These are phyloP conservation scores for Melastoma candidum DNA, from an alignment of 441 rosid species.

Conservation along the genomic window DNA sequence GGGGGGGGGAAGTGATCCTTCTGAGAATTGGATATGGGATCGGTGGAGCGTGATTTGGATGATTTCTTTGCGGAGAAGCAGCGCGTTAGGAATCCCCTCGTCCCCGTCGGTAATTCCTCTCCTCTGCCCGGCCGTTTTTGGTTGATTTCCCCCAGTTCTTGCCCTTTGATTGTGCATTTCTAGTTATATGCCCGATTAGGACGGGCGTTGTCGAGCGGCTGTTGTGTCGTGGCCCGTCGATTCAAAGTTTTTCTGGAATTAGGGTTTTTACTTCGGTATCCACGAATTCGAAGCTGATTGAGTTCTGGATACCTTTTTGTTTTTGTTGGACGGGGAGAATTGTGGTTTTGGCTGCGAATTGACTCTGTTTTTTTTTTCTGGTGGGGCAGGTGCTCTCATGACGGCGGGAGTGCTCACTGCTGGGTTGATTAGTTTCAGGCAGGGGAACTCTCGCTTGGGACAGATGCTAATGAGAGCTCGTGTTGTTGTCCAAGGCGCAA, in stretches of 20 bases:
- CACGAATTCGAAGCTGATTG: no score
- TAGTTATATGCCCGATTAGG: neutral
- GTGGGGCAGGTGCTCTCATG: constrained; percentile 60
- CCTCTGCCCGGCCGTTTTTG: neutral
- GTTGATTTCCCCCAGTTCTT: neutral
- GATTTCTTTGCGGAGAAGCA: constrained; percentile 61
- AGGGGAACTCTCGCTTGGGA: constrained; percentile 81
- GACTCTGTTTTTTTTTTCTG: neutral
- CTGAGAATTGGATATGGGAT: constrained; percentile 29
- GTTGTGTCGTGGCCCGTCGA: neutral
- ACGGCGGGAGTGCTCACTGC: constrained; percentile 98
- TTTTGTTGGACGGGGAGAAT: no score
- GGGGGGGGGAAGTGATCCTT: no score
- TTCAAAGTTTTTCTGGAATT: no score
- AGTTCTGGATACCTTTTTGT: no score
- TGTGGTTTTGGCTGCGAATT: neutral
- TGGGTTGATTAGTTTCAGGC: constrained; percentile 83
- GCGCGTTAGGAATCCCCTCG: constrained; percentile 71
- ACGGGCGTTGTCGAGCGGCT: neutral
- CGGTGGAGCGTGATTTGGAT: constrained; percentile 50
- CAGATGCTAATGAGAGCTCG: constrained; percentile 92
- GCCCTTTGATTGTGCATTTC: neutral
- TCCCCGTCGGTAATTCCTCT: constrained; percentile 57
- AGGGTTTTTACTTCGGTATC: no score
- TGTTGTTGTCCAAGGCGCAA: constrained; percentile 94